Conservation (phyloP, 106 monocot genomes). For the Apostasia ramifera region DNA sequence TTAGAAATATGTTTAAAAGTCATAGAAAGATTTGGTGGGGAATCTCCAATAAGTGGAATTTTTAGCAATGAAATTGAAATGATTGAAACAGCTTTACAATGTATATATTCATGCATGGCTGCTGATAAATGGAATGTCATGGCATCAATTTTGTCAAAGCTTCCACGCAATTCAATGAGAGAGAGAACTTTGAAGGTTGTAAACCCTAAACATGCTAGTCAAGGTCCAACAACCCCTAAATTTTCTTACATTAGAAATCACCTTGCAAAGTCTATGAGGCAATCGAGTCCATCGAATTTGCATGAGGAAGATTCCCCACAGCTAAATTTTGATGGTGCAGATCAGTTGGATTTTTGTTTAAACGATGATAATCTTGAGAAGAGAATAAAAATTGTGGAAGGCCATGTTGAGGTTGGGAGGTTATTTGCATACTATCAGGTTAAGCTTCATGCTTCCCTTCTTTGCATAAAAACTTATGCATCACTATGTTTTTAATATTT, state of each 20-base stretch:
- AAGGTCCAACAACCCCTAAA: conserved; percentile 25
- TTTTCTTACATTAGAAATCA: conserved; percentile 30
- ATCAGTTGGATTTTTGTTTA: conserved; percentile 13
- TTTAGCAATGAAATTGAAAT: conserved; percentile 70
- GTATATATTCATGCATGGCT: conserved; percentile 67
- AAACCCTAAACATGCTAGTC: conserved; percentile 27
- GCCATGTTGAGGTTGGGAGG: conserved; percentile 90
- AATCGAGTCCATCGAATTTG: not conserved
- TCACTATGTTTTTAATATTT: no score
- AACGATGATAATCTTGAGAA: conserved; percentile 46
- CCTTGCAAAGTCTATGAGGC: conserved; percentile 13
- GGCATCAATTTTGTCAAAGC: conserved; percentile 74
- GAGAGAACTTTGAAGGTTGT: conserved; percentile 38
- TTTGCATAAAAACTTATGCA: no score
- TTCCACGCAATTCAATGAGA: conserved; percentile 41
- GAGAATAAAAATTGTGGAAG: conserved; percentile 67
- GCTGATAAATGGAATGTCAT: conserved; percentile 87
- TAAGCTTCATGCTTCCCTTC: no score
- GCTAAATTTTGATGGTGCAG: conserved; percentile 13
- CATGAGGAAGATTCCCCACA: conserved; percentile 13
- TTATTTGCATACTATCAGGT: conserved; percentile 97
- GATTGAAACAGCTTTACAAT: conserved; percentile 52
- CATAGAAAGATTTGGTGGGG: conserved; percentile 73
- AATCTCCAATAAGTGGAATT: conserved; percentile 33
- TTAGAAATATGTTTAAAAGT: conserved; percentile 73